phyloP scores from a whole-genome alignment of 2,329 filamentous ascomycete genomes.

The Fusarium sp. region DNA sequence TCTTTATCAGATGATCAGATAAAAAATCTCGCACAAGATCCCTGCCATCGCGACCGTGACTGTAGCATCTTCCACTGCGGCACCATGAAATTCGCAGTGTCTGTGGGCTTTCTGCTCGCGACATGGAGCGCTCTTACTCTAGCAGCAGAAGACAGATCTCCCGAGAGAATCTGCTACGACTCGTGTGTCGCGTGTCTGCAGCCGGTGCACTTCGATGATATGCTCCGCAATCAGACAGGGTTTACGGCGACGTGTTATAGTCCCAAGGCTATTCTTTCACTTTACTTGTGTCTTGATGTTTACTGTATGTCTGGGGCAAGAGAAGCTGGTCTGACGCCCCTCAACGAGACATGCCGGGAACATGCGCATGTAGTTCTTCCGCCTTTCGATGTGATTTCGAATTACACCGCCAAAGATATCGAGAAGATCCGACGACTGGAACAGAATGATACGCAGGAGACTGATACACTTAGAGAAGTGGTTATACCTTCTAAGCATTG shows the following conservation, averaged over 20 bases:
- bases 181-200: constrained; percentile 53
- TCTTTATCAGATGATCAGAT: constrained; percentile 53
- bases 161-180: constrained; percentile 52
- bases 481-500: constrained; percentile 56
- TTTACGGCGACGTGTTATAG: constrained; percentile 52
- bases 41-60: constrained; percentile 7
- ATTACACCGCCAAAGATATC: constrained; percentile 56
- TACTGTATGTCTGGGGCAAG: constrained; percentile 54
- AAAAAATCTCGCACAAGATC: constrained; percentile 44
- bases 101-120: constrained; percentile 8
- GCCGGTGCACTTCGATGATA: constrained; percentile 53
- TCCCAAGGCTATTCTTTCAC: constrained; percentile 49
- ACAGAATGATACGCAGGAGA: constrained; percentile 44
- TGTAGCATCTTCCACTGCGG: background rate
- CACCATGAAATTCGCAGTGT: constrained; percentile 38
- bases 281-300: constrained; percentile 57
- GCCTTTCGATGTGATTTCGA: constrained; percentile 54
- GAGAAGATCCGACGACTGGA: constrained; percentile 51
- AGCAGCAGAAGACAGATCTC: constrained; percentile 18
- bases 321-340: constrained; percentile 41
- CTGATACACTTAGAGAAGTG: constrained; percentile 47
- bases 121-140: background rate
- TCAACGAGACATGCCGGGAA: constrained; percentile 57
- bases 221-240: constrained; percentile 37
- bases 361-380: constrained; percentile 51